Percentiles rank a stretch among this genome's conserved stretches.
These are phyloP conservation scores for Penicillium nucicola DNA, from an alignment of 495 filamentous ascomycete genomes.

Conservation along the genomic window DNA sequence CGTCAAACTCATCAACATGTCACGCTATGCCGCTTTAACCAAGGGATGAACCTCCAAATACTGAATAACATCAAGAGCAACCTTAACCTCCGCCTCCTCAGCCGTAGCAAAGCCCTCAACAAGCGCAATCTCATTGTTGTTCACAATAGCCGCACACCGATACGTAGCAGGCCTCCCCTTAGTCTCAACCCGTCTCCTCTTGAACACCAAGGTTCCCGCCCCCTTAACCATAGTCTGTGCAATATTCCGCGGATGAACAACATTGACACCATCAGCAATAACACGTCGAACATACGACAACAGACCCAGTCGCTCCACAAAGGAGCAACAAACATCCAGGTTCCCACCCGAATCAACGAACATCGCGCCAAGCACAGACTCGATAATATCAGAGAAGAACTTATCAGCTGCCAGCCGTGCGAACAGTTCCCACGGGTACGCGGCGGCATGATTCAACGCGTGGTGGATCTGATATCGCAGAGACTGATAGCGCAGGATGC, in stretches of 20 bases:
- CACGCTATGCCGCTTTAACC: not conserved
- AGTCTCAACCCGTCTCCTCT: slow-evolving; percentile 8
- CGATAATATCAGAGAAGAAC: slow-evolving; percentile 83
- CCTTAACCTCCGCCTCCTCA: slow-evolving; percentile 30
- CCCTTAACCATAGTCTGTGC: slow-evolving; percentile 55
- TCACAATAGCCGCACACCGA: slow-evolving; percentile 8
- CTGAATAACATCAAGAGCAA: slow-evolving; percentile 18
- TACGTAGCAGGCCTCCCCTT: not conserved
- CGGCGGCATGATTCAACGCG: slow-evolving; percentile 41
- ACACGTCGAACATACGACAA: slow-evolving; percentile 60
- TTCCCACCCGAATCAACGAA: slow-evolving; percentile 74
- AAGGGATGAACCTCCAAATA: not conserved
- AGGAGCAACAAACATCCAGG: slow-evolving; percentile 48
- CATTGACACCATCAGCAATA: slow-evolving; percentile 54
- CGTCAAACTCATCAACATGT: not conserved
- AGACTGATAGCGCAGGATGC: slow-evolving; percentile 39
- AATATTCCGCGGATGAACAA: slow-evolving; percentile 73
- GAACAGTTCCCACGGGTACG: slow-evolving; percentile 77
- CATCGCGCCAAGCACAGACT: slow-evolving; percentile 77
- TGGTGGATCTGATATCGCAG: slow-evolving; percentile 48
- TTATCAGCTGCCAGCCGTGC: slow-evolving; percentile 66
- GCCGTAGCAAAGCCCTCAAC: slow-evolving; percentile 10
- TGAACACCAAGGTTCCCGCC: slow-evolving; percentile 14
- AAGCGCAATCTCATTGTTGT: slow-evolving; percentile 1
- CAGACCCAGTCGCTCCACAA: slow-evolving; percentile 65